phyloP scores from a whole-genome alignment of 2,329 filamentous ascomycete genomes.

The Fusarium guadeloupense region DNA sequence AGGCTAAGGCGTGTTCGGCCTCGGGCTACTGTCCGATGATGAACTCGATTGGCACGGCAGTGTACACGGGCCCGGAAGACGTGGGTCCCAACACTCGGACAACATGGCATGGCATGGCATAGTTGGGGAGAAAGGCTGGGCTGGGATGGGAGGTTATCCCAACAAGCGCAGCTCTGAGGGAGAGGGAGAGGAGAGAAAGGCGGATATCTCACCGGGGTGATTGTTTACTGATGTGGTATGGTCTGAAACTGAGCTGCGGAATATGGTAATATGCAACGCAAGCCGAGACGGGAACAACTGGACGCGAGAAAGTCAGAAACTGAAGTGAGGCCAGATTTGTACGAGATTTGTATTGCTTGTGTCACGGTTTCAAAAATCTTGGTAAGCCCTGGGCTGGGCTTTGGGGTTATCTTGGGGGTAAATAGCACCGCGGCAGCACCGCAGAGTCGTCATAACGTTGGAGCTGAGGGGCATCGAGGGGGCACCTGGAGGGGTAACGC shows the following conservation, averaged over 20 bases:
- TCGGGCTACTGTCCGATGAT: constrained; percentile 44
- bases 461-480: constrained; percentile 33
- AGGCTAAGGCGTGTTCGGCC: constrained; percentile 39
- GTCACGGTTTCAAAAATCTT: constrained; percentile 39
- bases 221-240: neutral
- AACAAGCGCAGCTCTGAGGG: constrained; percentile 18
- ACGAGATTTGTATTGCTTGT: constrained; percentile 40
- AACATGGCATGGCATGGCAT: constrained; percentile 17
- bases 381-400: constrained; percentile 21
- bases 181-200: constrained; percentile 5
- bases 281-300: constrained; percentile 17
- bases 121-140: constrained; percentile 10
- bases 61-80: constrained; percentile 36
- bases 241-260: constrained; percentile 6
- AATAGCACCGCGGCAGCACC: constrained; percentile 35
- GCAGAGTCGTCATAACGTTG: constrained; percentile 37
- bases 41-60: constrained; percentile 44
- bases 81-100: constrained; percentile 37
- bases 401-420: constrained; percentile 36
- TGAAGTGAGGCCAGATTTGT: constrained; percentile 30
- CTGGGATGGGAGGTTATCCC: constrained; percentile 27
- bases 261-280: neutral
- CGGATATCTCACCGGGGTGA: constrained; percentile 2
- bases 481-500: constrained; percentile 31
- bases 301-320: constrained; percentile 2